Conservation (phyloP, 1,139 yeast genomes). For the Scheffersomyces stambukii region DNA sequence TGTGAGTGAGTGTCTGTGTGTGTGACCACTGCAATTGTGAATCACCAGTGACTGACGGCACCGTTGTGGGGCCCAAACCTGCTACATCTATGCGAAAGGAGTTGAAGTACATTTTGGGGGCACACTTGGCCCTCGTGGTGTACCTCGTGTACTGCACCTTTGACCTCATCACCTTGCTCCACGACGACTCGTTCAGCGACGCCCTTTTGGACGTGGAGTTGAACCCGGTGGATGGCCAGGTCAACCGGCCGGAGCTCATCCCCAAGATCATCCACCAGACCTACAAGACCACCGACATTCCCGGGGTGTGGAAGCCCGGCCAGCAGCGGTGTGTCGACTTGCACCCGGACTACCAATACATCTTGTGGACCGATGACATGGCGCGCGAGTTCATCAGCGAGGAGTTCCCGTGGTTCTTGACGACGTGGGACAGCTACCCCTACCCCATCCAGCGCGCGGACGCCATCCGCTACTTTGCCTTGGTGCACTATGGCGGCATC, state of each 20-base stretch:
- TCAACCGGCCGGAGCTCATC: constrained; percentile 50
- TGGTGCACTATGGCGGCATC: constrained; percentile 82
- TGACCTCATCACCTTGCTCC: constrained; percentile 70
- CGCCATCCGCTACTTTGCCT: constrained; percentile 83
- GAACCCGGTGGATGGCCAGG: constrained; percentile 37
- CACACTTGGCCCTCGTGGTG: constrained; percentile 51
- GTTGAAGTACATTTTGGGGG: constrained; percentile 53
- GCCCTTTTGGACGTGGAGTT: constrained; percentile 59
- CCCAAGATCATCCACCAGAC: constrained; percentile 95
- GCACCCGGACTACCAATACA: constrained; percentile 85
- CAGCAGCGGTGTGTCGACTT: constrained; percentile 71
- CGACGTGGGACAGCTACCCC: constrained; percentile 71
- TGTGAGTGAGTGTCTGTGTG: too few relatives aligned
- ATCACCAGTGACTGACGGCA: not conserved
- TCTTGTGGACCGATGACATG: constrained; percentile 86
- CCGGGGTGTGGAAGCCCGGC: constrained; percentile 76
- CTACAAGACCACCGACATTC: constrained; percentile 72
- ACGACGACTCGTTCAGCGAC: constrained; percentile 67
- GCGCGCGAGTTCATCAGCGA: constrained; percentile 73
- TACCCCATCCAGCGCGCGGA: constrained; percentile 90
- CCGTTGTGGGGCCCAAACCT: not conserved
- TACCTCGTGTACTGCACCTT: constrained; percentile 61
- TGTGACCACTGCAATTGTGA: not conserved
- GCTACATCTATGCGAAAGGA: constrained; percentile 49
- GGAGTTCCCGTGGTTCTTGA: constrained; percentile 81